These are phyloP conservation scores for Narthecium ossifragum DNA, from an alignment of 106 monocot species.

Conservation along the genomic window DNA sequence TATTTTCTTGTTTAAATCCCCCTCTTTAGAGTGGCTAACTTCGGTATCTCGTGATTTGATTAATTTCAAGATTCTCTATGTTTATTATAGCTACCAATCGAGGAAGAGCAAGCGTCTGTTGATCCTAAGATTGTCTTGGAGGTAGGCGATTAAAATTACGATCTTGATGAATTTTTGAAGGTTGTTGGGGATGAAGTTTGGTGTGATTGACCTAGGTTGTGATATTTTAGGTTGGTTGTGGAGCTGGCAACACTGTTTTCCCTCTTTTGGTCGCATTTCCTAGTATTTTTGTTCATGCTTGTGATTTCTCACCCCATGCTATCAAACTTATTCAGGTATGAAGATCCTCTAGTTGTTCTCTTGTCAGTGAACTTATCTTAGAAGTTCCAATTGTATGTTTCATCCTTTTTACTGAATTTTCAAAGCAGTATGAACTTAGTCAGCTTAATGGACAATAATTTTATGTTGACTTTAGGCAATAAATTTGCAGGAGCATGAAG, in stretches of 20 bases:
- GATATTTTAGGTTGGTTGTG: constrained; percentile 99
- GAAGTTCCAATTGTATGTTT: too few species aligned
- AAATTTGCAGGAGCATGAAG: constrained; percentile 56
- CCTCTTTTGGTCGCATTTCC: constrained; percentile 64
- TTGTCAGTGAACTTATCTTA: neutral
- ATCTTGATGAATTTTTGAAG: too few species aligned
- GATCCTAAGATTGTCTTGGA: constrained; percentile 55
- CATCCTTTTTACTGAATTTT: too few species aligned
- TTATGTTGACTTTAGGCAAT: too few species aligned
- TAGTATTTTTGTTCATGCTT: constrained; percentile 73
- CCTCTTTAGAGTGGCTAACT: neutral
- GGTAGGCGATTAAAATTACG: too few species aligned
- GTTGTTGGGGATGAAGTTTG: too few species aligned
- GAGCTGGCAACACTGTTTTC: constrained; percentile 85
- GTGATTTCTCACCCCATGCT: constrained; percentile 91
- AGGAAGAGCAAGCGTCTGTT: too few species aligned
- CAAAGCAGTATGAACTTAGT: too few species aligned
- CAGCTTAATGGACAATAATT: too few species aligned
- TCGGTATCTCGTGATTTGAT: neutral
- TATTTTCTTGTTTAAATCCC: neutral
- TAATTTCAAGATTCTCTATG: neutral
- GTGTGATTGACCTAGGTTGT: too few species aligned
- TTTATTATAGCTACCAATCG: too few species aligned
- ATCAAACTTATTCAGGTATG: constrained; percentile 86
- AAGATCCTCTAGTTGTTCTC: neutral